Evolutionary conservation across 2,329 filamentous ascomycete genomes (phyloP).

Genomic region (Trichoderma atroviride): DNA sequence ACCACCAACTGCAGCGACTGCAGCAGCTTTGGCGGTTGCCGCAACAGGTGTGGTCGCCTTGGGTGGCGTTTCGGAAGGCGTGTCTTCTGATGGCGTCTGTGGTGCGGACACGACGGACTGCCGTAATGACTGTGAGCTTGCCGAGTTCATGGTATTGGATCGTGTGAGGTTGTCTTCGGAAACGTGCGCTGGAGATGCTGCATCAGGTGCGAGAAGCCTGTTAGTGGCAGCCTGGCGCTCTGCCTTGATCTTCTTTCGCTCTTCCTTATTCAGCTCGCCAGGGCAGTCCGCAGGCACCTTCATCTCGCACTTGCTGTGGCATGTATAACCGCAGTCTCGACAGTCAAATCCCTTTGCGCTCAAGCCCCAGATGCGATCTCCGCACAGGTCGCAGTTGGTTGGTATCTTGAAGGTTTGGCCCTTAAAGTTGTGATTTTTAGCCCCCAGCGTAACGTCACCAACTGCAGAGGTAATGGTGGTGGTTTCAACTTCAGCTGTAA

Average conservation of each 20-base stretch:
- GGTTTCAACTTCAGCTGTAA: slow-evolving; percentile 91
- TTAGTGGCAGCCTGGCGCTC: slow-evolving; percentile 81
- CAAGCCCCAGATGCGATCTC: slow-evolving; percentile 94
- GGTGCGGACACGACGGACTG: slow-evolving; percentile 61
- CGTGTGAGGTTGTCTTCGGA: slow-evolving; percentile 70
- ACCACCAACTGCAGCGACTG: not conserved
- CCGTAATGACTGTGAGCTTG: slow-evolving; percentile 81
- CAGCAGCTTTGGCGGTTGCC: slow-evolving; percentile 34
- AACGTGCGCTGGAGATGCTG: slow-evolving; percentile 47
- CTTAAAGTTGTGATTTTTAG: slow-evolving; percentile 96
- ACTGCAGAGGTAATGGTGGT: slow-evolving; percentile 89
- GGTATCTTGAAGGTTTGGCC: slow-evolving; percentile 99
- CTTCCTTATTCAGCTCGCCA: slow-evolving; percentile 90
- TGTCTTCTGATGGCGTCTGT: slow-evolving; percentile 54
- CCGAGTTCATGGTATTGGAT: slow-evolving; percentile 85
- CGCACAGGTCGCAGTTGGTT: slow-evolving; percentile 96
- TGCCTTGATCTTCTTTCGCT: slow-evolving; percentile 89
- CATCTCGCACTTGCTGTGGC: slow-evolving; percentile 98
- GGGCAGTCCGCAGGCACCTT: slow-evolving; percentile 96
- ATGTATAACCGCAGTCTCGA: slow-evolving; percentile 94
- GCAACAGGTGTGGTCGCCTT: slow-evolving; percentile 32
- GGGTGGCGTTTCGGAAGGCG: slow-evolving; percentile 36
- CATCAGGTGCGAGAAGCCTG: slow-evolving; percentile 54
- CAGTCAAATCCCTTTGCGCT: slow-evolving; percentile 97
- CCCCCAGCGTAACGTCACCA: slow-evolving; percentile 88